These are phyloP conservation scores for Rhizodiscina lignyota DNA, from an alignment of 495 filamentous ascomycete species.

Conservation along the genomic window DNA sequence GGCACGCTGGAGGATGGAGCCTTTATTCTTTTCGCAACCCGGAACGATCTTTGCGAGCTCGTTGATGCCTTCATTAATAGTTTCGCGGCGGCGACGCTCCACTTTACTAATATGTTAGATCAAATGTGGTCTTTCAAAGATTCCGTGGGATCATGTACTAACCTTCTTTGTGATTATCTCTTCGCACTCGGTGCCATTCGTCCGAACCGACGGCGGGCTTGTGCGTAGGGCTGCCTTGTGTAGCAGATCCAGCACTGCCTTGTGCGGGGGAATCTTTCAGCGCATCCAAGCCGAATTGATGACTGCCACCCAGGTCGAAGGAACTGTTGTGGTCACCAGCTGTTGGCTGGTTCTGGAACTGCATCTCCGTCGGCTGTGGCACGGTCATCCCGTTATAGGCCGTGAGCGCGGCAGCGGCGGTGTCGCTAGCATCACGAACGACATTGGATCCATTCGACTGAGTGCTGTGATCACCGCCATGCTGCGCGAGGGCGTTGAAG, in stretches of 20 bases:
- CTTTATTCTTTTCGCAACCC: slow-evolving; percentile 98
- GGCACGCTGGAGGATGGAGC: slow-evolving; percentile 84
- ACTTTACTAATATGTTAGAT: slow-evolving; percentile 34
- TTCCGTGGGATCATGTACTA: slow-evolving; percentile 13
- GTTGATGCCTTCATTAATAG: slow-evolving; percentile 98
- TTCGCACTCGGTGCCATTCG: slow-evolving; percentile 94
- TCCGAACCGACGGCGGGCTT: slow-evolving; percentile 91
- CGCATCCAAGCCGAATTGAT: slow-evolving; percentile 12
- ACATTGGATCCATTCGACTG: slow-evolving; percentile 15
- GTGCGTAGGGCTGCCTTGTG: slow-evolving; percentile 5
- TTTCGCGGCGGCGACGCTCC: slow-evolving; percentile 90
- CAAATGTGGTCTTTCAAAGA: slow-evolving; percentile 1
- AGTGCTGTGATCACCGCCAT: slow-evolving; percentile 4
- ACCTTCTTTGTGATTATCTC: slow-evolving; percentile 99
- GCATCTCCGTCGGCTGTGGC: slow-evolving; percentile 52
- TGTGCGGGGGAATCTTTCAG: slow-evolving; percentile 27
- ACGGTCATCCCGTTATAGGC: slow-evolving; percentile 52
- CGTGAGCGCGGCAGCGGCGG: slow-evolving; percentile 54
- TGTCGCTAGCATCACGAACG: slow-evolving; percentile 26
- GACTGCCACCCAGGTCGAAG: slow-evolving; percentile 22
- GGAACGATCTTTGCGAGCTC: slow-evolving; percentile 96
- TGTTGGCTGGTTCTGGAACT: slow-evolving; percentile 30
- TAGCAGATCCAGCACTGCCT: slow-evolving; percentile 18
- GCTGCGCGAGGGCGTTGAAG: slow-evolving; percentile 9
- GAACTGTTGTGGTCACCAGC: slow-evolving; percentile 9